These are phyloP conservation scores for Marasmius oreades DNA, from an alignment of 1,284 basidiomycete genomes.

Conservation along the genomic window DNA sequence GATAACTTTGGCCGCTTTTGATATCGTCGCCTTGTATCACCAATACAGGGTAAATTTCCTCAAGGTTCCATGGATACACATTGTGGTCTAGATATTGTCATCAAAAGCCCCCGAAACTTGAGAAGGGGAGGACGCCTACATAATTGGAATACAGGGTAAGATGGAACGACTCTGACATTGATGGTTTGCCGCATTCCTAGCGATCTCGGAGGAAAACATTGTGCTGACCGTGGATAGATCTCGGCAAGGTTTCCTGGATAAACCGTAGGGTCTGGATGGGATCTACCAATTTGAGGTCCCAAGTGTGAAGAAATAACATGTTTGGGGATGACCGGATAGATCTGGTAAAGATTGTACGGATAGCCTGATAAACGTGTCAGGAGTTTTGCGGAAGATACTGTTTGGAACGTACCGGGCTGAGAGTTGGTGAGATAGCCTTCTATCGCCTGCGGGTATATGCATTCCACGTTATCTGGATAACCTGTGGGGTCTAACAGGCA, in stretches of 20 bases:
- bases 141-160: neutral
- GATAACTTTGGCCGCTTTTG: neutral
- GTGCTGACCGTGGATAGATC: neutral
- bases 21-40: neutral
- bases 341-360: neutral
- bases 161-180: neutral
- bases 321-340: neutral
- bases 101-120: neutral
- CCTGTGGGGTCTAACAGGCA: neutral
- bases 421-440: neutral
- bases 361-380: neutral
- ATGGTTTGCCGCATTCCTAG: neutral
- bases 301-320: neutral
- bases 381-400: neutral
- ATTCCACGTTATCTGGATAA: neutral
- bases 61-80: slow-evolving; percentile 21
- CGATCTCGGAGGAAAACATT: too few relatives aligned
- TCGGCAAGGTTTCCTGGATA: slow-evolving; percentile 20
- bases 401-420: neutral
- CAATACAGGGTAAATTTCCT: slow-evolving; percentile 6
- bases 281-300: neutral
- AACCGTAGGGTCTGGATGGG: slow-evolving; percentile 20
- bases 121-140: neutral
- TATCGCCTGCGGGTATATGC: neutral
- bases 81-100: slow-evolving; percentile 18